phyloP scores from a whole-genome alignment of 2,329 filamentous ascomycete species.

The Nigrospora osmanthi region DNA sequence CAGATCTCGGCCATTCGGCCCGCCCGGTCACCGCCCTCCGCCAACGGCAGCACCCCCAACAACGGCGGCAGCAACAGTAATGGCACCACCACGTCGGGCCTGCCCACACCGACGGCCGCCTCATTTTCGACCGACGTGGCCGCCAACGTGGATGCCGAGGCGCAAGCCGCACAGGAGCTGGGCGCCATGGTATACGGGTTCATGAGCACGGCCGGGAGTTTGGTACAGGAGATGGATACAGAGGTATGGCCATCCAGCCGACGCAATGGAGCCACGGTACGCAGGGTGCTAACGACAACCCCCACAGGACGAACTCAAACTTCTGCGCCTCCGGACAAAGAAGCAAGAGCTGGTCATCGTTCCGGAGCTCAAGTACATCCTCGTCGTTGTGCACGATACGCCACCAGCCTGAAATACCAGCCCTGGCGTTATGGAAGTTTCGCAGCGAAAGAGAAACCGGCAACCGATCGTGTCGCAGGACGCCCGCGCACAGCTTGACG shows the following conservation, averaged over 20 bases:
- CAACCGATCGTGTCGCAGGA: no score
- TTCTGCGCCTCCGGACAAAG: constrained; percentile 71
- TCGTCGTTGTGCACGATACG: constrained; percentile 78
- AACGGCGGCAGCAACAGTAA: constrained; percentile 15
- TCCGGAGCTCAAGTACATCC: constrained; percentile 69
- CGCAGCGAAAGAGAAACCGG: no score
- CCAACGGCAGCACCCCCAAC: constrained; percentile 4
- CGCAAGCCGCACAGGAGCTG: constrained; percentile 61
- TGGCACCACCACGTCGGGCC: constrained; percentile 16
- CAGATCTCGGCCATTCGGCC: constrained; percentile 53
- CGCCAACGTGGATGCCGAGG: constrained; percentile 29
- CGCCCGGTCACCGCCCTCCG: constrained; percentile 20
- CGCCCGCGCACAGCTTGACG: no score
- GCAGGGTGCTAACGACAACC: constrained; percentile 3
- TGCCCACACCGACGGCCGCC: constrained; percentile 17
- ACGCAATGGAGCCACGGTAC: background rate
- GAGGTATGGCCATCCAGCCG: constrained; percentile 39
- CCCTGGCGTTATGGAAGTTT: background rate
- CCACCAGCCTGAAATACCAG: constrained; percentile 46
- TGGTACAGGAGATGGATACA: constrained; percentile 66
- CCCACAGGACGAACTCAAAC: constrained; percentile 62
- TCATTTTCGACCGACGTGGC: constrained; percentile 39
- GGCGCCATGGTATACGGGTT: constrained; percentile 71
- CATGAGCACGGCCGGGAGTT: constrained; percentile 57
- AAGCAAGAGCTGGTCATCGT: constrained; percentile 81